Conservation (phyloP, 805 yeast genomes). For the Wickerhamomyces sydowiorum region DNA sequence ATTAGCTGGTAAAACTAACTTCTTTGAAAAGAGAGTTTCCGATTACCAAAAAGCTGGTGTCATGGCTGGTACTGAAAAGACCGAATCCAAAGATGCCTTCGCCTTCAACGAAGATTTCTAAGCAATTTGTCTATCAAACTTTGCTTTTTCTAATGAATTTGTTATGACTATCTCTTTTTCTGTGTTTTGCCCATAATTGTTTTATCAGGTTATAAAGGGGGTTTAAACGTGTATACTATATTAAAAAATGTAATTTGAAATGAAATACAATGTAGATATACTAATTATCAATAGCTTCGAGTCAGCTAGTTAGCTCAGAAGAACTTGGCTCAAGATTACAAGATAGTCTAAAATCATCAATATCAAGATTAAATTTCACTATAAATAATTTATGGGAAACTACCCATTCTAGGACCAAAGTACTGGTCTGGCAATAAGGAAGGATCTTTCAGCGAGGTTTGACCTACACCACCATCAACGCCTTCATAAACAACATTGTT, state of each 20-base stretch:
- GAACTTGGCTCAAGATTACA: too few species aligned
- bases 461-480: constrained; percentile 19
- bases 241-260: background rate
- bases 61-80: constrained; percentile 67
- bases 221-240: background rate
- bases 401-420: background rate
- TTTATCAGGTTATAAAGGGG: background rate
- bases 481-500: constrained; percentile 32
- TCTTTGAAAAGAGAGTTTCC: constrained; percentile 97
- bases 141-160: constrained; percentile 3
- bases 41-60: constrained; percentile 99
- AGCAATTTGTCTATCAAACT: constrained; percentile 7
- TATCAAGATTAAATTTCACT: background rate
- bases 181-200: background rate
- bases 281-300: too few species aligned
- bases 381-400: background rate
- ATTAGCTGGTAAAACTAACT: constrained; percentile 96
- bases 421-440: background rate
- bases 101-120: constrained; percentile 92
- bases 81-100: constrained; percentile 50
- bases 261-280: background rate
- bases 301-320: too few species aligned
- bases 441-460: background rate
- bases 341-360: background rate
- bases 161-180: constrained; percentile 2